Evolutionary conservation across 129 eudicot species (phyloP).

Genomic region (Dittrichia graveolens): DNA sequence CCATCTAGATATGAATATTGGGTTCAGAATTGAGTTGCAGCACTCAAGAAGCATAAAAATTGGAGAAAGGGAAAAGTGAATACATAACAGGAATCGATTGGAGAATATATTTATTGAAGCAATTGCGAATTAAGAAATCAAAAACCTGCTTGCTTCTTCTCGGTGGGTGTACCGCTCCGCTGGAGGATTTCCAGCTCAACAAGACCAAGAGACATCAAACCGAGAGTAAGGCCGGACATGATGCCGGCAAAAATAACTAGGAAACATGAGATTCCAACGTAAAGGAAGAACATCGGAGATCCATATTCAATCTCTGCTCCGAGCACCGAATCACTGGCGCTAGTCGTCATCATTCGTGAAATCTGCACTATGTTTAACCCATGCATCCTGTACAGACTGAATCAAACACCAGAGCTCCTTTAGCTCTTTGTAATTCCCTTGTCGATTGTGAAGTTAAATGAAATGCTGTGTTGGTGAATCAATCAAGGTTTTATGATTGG

Average conservation of each 20-base stretch:
- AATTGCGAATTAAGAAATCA: not conserved
- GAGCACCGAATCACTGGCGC: constrained; percentile 23
- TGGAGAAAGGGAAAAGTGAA: not conserved
- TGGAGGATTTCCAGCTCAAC: constrained; percentile 96
- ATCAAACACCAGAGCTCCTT: constrained; percentile 6
- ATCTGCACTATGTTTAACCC: constrained; percentile 51
- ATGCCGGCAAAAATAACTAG: constrained; percentile 86
- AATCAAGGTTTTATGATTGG: not conserved
- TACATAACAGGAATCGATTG: constrained; percentile 2
- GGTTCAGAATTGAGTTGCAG: not conserved
- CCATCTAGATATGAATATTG: not conserved
- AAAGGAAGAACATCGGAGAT: constrained; percentile 62
- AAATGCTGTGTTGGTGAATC: not conserved
- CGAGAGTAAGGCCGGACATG: constrained; percentile 95
- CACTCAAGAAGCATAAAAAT: not conserved
- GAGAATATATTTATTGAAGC: not conserved
- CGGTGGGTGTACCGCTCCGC: constrained; percentile 78
- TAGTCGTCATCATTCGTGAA: constrained; percentile 36
- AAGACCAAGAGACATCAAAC: constrained; percentile 92
- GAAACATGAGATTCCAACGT: constrained; percentile 67
- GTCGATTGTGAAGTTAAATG: not conserved
- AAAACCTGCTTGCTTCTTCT: constrained; percentile 86
- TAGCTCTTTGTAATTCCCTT: constrained; percentile 13
- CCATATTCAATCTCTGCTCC: constrained; percentile 75
- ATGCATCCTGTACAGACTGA: constrained; percentile 38